A percentile compares a stretch with the other conserved stretches of the same genome.
Evolutionary conservation across 148 eudicot genomes (phyloP).

Genomic region (Camellia granthamiana): DNA sequence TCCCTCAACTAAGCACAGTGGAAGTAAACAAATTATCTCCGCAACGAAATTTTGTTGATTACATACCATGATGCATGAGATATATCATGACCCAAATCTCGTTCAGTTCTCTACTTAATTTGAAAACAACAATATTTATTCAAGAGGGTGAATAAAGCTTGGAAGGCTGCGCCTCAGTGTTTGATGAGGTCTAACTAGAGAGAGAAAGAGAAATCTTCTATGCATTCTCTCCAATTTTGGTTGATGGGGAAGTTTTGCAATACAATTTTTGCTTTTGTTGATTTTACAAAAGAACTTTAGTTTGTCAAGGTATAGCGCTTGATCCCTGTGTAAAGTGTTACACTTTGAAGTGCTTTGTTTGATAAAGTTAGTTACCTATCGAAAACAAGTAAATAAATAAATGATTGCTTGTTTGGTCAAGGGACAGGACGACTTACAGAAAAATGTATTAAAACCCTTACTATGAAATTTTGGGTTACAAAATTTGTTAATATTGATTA

Average conservation of each 20-base stretch:
- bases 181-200: too few relatives aligned
- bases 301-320: not conserved
- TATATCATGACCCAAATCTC: not conserved
- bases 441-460: too few relatives aligned
- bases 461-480: too few relatives aligned
- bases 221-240: not conserved
- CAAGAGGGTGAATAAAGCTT: not conserved
- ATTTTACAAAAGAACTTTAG: not conserved
- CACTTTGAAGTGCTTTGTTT: too few relatives aligned
- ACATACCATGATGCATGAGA: not conserved
- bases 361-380: too few relatives aligned
- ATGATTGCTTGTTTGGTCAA: too few relatives aligned
- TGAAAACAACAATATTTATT: not conserved
- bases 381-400: too few relatives aligned
- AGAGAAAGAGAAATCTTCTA: too few relatives aligned
- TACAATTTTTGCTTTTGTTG: conserved; percentile 1
- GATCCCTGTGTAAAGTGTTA: not conserved
- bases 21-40: not conserved
- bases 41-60: not conserved
- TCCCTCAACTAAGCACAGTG: too few relatives aligned
- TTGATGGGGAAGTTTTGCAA: not conserved
- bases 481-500: too few relatives aligned
- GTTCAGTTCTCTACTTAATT: too few relatives aligned
- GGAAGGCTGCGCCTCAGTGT: not conserved
- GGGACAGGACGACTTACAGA: too few relatives aligned